phyloP scores from a whole-genome alignment of 768 basidiomycete genomes.

The Hericium coralloides region DNA sequence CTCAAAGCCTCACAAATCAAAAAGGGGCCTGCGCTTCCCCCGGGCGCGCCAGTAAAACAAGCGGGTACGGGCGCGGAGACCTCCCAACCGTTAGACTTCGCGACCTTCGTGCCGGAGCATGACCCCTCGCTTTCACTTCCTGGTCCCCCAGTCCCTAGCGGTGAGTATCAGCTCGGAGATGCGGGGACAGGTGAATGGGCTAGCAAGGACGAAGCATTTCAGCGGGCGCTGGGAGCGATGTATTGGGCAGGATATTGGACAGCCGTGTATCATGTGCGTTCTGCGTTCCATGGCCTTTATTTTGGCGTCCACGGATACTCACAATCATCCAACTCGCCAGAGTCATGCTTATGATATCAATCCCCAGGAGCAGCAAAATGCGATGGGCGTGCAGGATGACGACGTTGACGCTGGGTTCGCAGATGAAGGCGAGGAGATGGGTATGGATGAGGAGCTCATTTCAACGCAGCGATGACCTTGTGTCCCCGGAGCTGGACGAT shows the following conservation, averaged over 20 bases:
- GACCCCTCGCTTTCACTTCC: constrained; percentile 44
- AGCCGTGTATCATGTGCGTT: constrained; percentile 68
- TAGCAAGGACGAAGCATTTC: constrained; percentile 68
- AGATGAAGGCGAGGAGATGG: constrained; percentile 8
- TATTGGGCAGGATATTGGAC: constrained; percentile 90
- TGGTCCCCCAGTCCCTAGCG: constrained; percentile 7
- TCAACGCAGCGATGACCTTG: constrained; percentile 15
- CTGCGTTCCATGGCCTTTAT: neutral
- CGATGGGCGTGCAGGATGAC: neutral
- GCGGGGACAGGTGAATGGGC: constrained; percentile 31
- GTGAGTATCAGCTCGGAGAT: constrained; percentile 7
- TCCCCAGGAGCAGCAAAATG: constrained; percentile 5
- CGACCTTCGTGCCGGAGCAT: constrained; percentile 62
- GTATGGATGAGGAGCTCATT: constrained; percentile 12
- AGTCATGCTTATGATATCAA: neutral
- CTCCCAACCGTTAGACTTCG: constrained; percentile 58
- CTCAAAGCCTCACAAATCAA: constrained; percentile 7
- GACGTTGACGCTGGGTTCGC: constrained; percentile 9
- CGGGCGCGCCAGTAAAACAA: neutral
- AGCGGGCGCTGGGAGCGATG: constrained; percentile 66
- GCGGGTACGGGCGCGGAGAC: constrained; percentile 28
- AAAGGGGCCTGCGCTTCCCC: neutral
- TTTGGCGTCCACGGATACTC: neutral
- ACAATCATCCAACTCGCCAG: neutral
- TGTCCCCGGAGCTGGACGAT: too few species aligned